Conservation (phyloP, 2,329 filamentous ascomycete species). For the Cladophialophora bantiana region DNA sequence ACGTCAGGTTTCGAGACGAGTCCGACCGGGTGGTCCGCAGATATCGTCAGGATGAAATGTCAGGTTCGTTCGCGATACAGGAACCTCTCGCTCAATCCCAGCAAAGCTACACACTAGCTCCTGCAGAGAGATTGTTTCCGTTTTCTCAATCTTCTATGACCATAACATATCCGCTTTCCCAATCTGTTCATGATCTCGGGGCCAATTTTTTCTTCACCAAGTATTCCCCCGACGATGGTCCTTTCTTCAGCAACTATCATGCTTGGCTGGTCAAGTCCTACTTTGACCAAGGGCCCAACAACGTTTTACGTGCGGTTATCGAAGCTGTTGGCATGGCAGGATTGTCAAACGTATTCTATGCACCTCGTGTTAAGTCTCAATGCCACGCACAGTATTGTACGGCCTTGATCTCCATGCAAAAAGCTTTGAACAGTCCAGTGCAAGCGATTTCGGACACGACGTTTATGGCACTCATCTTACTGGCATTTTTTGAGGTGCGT, state of each 20-base stretch:
- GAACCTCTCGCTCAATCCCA: neutral
- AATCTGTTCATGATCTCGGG: conserved; percentile 10
- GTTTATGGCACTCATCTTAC: conserved; percentile 47
- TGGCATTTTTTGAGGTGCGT: conserved; percentile 48
- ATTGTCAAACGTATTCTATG: conserved; percentile 19
- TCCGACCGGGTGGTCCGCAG: conserved; percentile 10
- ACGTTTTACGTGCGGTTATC: conserved; percentile 13
- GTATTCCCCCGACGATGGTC: conserved; percentile 17
- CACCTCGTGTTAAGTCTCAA: conserved; percentile 1
- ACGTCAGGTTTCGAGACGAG: conserved; percentile 22
- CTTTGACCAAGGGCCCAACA: conserved; percentile 4
- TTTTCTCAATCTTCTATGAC: neutral
- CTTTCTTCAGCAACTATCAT: conserved; percentile 21
- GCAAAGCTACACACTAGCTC: neutral
- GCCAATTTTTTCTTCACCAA: conserved; percentile 27
- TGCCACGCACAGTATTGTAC: conserved; percentile 19
- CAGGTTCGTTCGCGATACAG: neutral
- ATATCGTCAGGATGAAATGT: neutral
- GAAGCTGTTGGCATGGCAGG: conserved; percentile 23
- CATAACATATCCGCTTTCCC: neutral
- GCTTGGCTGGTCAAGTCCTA: conserved; percentile 20
- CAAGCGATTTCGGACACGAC: conserved; percentile 48
- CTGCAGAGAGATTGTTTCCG: neutral
- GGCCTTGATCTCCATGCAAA: conserved; percentile 61
- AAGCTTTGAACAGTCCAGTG: conserved; percentile 43